Evolutionary conservation across 2,329 filamentous ascomycete species (phyloP).

Genomic region (Fusarium compactum): DNA sequence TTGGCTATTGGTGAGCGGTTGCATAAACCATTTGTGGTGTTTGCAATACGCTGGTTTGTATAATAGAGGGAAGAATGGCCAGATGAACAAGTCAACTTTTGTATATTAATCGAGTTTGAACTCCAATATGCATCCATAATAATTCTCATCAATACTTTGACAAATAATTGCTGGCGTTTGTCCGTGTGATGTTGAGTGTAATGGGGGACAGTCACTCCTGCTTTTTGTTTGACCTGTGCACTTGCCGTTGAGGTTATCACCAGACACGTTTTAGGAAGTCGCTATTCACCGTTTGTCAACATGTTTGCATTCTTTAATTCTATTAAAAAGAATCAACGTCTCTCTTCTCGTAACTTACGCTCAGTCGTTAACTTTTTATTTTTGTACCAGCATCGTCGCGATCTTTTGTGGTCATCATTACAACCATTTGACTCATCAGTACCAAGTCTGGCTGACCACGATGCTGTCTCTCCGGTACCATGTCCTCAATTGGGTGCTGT

Average conservation of each 20-base stretch:
- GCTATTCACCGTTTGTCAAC: not conserved
- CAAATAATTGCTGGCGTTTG: not conserved
- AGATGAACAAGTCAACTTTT: slow-evolving; percentile 13
- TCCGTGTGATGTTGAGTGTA: not conserved
- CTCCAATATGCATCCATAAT: not conserved
- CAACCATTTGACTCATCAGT: not conserved
- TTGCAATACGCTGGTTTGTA: slow-evolving; percentile 32
- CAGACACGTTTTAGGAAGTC: slow-evolving; percentile 9
- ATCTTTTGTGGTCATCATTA: not conserved
- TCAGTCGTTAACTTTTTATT: not conserved
- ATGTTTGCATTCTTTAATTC: not conserved
- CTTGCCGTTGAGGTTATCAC: slow-evolving; percentile 10
- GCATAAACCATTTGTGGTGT: slow-evolving; percentile 7
- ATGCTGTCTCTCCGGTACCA: slow-evolving; percentile 40
- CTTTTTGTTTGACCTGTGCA: not conserved
- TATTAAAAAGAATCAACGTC: not conserved
- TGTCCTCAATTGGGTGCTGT: slow-evolving; percentile 35
- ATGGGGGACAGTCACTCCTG: not conserved
- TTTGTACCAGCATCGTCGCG: not conserved
- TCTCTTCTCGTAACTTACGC: not conserved
- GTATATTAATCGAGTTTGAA: slow-evolving; percentile 20
- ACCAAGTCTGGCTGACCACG: not conserved
- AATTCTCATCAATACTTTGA: not conserved
- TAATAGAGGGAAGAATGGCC: slow-evolving; percentile 5
- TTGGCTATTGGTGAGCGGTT: slow-evolving; percentile 31